These are phyloP conservation scores for Fusarium piperis DNA, from an alignment of 2,329 filamentous ascomycete genomes.

Conservation along the genomic window DNA sequence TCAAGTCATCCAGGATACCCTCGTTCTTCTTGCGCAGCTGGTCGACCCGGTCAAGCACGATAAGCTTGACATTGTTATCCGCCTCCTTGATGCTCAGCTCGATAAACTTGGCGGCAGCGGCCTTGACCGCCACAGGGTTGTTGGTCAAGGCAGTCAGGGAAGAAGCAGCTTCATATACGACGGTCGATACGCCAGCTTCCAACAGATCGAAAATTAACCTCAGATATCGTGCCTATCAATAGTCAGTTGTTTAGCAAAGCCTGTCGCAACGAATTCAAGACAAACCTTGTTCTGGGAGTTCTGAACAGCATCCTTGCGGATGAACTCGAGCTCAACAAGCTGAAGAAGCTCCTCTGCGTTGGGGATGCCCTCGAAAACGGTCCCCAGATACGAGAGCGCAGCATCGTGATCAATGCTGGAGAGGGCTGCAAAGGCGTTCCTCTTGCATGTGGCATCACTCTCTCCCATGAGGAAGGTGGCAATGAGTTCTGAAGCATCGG, in stretches of 20 bases:
- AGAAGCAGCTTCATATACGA: conserved; percentile 96
- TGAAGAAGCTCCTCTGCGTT: conserved; percentile 95
- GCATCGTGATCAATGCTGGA: conserved; percentile 93
- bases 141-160: conserved; percentile 92
- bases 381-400: conserved; percentile 86
- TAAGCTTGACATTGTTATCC: conserved; percentile 99
- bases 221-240: conserved; percentile 79
- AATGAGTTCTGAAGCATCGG: conserved; percentile 93
- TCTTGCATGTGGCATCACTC: conserved; percentile 94
- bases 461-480: conserved; percentile 89
- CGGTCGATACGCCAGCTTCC: conserved; percentile 91
- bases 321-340: conserved; percentile 94
- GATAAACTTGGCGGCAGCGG: conserved; percentile 94
- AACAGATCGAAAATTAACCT: conserved; percentile 96
- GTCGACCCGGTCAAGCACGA: conserved; percentile 94
- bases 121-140: conserved; percentile 98
- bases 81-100: conserved; percentile 97
- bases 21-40: conserved; percentile 88
- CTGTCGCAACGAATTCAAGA: background rate
- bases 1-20: conserved; percentile 89
- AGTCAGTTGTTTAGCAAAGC: conserved; percentile 41
- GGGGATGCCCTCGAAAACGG: conserved; percentile 90
- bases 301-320: conserved; percentile 94
- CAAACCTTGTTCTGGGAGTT: conserved; percentile 92
- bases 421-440: conserved; percentile 94